Conservation (phyloP, 371 early-diverging fungal species). For the Mucor piriformis region DNA sequence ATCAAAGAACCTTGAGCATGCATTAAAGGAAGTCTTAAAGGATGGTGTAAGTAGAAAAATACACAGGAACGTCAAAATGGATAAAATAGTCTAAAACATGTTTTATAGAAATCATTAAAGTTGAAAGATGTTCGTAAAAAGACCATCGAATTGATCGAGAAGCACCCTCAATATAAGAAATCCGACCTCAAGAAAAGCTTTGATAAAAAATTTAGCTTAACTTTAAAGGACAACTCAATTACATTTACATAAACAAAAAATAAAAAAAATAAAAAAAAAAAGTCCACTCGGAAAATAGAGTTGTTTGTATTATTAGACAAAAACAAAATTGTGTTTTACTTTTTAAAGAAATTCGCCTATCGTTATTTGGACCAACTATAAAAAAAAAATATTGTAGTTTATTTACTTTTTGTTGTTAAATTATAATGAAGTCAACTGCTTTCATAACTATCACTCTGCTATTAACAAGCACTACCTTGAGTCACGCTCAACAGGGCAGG, state of each 20-base stretch:
- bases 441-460: background rate
- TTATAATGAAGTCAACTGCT: slow-evolving; percentile 1
- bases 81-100: background rate
- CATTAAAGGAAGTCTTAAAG: slow-evolving; percentile 37
- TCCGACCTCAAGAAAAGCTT: slow-evolving; percentile 32
- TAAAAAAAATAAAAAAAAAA: background rate
- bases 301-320: slow-evolving; percentile 5
- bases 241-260: slow-evolving; percentile 23
- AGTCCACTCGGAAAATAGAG: background rate
- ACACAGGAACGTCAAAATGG: background rate
- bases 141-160: slow-evolving; percentile 32
- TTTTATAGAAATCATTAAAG: slow-evolving; percentile 26
- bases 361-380: slow-evolving; percentile 6
- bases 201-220: slow-evolving; percentile 24
- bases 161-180: slow-evolving; percentile 35
- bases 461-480: background rate
- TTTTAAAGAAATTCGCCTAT: slow-evolving; percentile 16
- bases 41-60: slow-evolving; percentile 16
- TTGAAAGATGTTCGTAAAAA: slow-evolving; percentile 43
- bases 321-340: background rate
- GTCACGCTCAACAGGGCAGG: background rate
- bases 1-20: slow-evolving; percentile 28
- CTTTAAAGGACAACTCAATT: slow-evolving; percentile 20
- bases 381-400: background rate
- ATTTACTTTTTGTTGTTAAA: background rate